Evolutionary conservation across 345 rosid species (phyloP).

Genomic region (Erysimum cheiranthoides): DNA sequence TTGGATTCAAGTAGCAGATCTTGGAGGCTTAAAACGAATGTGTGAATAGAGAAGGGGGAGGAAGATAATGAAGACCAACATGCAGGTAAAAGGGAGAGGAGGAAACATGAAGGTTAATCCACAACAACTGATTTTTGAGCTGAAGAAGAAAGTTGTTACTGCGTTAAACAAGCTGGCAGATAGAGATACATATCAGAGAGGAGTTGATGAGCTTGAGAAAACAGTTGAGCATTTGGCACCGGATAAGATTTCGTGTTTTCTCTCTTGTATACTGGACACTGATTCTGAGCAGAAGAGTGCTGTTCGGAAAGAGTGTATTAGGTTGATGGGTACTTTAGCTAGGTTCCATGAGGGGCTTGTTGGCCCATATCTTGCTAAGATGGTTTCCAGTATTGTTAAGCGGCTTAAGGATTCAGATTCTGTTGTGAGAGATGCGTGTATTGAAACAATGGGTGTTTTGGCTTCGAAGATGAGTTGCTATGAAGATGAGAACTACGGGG

Average conservation of each 20-base stretch:
- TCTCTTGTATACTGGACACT: conserved; percentile 81
- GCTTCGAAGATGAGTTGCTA: conserved; percentile 60
- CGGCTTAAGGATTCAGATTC: conserved; percentile 92
- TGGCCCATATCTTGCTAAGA: conserved; percentile 64
- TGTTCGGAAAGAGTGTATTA: conserved; percentile 72
- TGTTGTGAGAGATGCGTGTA: conserved; percentile 85
- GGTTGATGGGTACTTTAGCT: conserved; percentile 68
- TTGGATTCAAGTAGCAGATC: conserved; percentile 9
- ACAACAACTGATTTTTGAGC: conserved; percentile 66
- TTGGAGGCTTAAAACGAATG: conserved; percentile 4
- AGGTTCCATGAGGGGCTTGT: conserved; percentile 57
- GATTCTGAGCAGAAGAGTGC: conserved; percentile 76
- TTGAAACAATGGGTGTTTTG: conserved; percentile 74
- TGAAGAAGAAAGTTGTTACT: conserved; percentile 69
- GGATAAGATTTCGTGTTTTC: conserved; percentile 63
- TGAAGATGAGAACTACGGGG: conserved; percentile 52
- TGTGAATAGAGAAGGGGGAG: background rate
- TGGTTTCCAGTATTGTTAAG: conserved; percentile 78
- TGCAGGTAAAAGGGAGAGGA: conserved; percentile 54
- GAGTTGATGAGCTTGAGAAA: conserved; percentile 79
- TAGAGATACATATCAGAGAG: conserved; percentile 85
- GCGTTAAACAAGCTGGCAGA: conserved; percentile 90
- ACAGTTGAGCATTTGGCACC: conserved; percentile 64
- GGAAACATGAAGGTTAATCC: conserved; percentile 50
- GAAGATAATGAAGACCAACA: conserved; percentile 53